Percentiles rank a stretch among this genome's conserved stretches.
These are phyloP conservation scores for Phoma sp. DNA, from an alignment of 2,329 filamentous ascomycete genomes.

Conservation along the genomic window DNA sequence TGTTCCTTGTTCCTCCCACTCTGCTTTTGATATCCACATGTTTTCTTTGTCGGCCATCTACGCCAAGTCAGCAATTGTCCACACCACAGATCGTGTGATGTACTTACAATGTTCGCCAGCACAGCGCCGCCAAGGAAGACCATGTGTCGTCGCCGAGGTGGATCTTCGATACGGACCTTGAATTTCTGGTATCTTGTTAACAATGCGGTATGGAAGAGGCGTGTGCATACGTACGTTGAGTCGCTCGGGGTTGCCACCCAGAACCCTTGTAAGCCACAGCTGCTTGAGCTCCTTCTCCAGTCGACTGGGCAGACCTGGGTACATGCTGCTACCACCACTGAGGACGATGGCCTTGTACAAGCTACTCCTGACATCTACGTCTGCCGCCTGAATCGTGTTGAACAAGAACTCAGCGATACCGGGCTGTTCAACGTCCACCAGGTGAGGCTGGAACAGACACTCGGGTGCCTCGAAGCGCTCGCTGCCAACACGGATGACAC, in stretches of 20 bases:
- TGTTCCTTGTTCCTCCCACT: slow-evolving; percentile 93
- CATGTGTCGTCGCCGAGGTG: slow-evolving; percentile 95
- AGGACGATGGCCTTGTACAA: slow-evolving; percentile 98
- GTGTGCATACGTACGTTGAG: slow-evolving; percentile 64
- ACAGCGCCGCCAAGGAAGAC: slow-evolving; percentile 98
- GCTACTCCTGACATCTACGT: slow-evolving; percentile 91
- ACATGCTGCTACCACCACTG: slow-evolving; percentile 98
- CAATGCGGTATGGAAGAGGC: neutral
- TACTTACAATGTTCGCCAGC: slow-evolving; percentile 82
- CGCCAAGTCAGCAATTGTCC: slow-evolving; percentile 19
- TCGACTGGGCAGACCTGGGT: slow-evolving; percentile 90
- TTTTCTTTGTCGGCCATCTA: slow-evolving; percentile 96
- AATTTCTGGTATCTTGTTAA: slow-evolving; percentile 72
- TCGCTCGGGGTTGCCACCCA: slow-evolving; percentile 90
- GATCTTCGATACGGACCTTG: slow-evolving; percentile 99
- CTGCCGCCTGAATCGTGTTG: slow-evolving; percentile 96
- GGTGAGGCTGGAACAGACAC: slow-evolving; percentile 96
- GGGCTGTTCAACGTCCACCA: slow-evolving; percentile 96
- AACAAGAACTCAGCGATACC: slow-evolving; percentile 97
- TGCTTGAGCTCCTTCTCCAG: slow-evolving; percentile 99
- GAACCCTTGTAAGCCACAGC: slow-evolving; percentile 91
- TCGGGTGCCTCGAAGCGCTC: slow-evolving; percentile 98
- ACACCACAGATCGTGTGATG: neutral
- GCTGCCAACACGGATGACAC: slow-evolving; percentile 93
- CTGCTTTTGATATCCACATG: slow-evolving; percentile 98